Percentiles rank a stretch among this genome's conserved stretches.
Evolutionary conservation across 192 early-diverging fungal species (phyloP).

Genomic region (Mortierella hygrophila): DNA sequence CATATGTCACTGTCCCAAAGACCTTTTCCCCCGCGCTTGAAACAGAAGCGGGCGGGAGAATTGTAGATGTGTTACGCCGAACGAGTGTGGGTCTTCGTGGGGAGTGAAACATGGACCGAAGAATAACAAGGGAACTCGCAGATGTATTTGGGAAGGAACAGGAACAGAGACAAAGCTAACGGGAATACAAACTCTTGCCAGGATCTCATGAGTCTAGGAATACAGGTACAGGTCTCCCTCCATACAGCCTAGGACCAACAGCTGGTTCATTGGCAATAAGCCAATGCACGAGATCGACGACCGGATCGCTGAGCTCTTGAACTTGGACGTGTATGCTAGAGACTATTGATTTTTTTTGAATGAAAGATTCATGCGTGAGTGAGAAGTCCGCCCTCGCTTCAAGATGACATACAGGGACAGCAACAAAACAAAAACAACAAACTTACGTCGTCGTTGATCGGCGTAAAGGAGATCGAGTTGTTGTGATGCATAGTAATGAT

Average conservation of each 20-base stretch:
- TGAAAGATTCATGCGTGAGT: not conserved
- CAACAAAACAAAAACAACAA: not conserved
- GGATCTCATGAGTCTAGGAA: constrained; percentile 36
- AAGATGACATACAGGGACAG: not conserved
- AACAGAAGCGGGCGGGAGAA: not conserved
- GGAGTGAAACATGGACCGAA: constrained; percentile 3
- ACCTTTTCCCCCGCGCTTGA: not conserved
- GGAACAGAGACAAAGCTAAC: not conserved
- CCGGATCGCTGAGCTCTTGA: constrained; percentile 67
- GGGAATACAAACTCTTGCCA: not conserved
- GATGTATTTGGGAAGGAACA: not conserved
- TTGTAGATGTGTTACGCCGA: not conserved
- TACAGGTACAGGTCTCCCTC: constrained; percentile 72
- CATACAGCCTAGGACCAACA: constrained; percentile 66
- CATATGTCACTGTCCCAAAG: not conserved
- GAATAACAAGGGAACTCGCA: not conserved
- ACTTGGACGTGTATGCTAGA: constrained; percentile 69
- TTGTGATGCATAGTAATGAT: constrained; percentile 69
- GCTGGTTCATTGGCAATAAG: constrained; percentile 68
- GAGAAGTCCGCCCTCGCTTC: not conserved
- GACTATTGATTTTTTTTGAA: constrained; percentile 40
- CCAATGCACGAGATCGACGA: constrained; percentile 66
- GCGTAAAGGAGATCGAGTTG: constrained; percentile 70
- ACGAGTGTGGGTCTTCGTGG: not conserved
- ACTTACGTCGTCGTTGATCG: constrained; percentile 72